Evolutionary conservation across 2,329 filamentous ascomycete species (phyloP), one percentile per base, ranked within the genome.

Genomic region (Nannizzia gypsea): DNA sequence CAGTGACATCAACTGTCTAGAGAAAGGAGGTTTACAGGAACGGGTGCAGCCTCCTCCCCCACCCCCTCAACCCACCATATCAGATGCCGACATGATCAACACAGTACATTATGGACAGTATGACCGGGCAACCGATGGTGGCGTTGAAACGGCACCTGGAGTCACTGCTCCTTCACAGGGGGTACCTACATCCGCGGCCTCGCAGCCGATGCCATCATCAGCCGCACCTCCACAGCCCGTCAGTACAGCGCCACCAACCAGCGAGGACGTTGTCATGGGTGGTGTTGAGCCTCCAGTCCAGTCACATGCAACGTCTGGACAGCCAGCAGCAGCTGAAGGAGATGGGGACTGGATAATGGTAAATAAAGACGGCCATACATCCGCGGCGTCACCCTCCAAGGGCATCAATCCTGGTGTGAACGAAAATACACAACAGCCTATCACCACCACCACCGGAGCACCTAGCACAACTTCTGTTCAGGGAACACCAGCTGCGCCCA

Each of bases 21-120:
- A 93, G 67, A 87, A 88, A 67, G 90, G 90, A 56, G 90, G 90
- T 1, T 82, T 83, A 36, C 76, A 90, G 71, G 83, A 89, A 59
- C 76, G 72, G 62, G 70, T 72, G 11, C 70, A 73, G 0, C 70
- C 60, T 42, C 40, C 56, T 13, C 56, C 48, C 4, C 44, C 44
- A 3, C 44, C 44, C 24, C 48, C 48, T 52, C 48, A 26, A 15
- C 48, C 17, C 44, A 13, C 44, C 24, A 11, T 17, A 52, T 11
- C 48, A 52, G 48, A 26, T 15, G 48, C 22, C 48, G 28, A 52
- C 48, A 28, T 52, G 24, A 26, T 31, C 4, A 26, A 13, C 48
- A 52, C 48, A 31, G 24, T 24, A 31, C 48, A 11, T 3, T 52
- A 52, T 31, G 9, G 22, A 5, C 48, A 52, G 11, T 31, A 52